Percentiles rank a stretch among this genome's conserved stretches.
phyloP scores from a whole-genome alignment of 345 rosid species.

The Euphorbia tirucalli region DNA sequence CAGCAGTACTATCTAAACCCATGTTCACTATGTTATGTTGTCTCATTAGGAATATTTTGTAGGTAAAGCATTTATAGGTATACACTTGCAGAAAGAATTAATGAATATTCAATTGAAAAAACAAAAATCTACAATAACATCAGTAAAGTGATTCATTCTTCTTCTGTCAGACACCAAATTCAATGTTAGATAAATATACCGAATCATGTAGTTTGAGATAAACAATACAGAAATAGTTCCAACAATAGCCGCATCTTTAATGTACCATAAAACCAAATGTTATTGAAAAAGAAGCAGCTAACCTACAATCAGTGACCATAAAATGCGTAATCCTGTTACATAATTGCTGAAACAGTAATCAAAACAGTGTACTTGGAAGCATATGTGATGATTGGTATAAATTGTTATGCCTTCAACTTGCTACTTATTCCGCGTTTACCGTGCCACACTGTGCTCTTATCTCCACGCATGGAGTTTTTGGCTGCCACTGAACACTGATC shows the following conservation, averaged over 20 bases:
- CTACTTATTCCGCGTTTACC: constrained; percentile 58
- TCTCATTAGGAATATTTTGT: too few relatives aligned
- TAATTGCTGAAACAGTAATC: not conserved
- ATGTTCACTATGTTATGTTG: too few relatives aligned
- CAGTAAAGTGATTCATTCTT: not conserved
- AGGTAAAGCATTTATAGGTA: too few relatives aligned
- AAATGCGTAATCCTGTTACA: not conserved
- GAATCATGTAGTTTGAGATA: not conserved
- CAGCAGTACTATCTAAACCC: too few relatives aligned
- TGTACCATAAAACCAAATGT: not conserved
- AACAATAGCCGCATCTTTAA: too few relatives aligned
- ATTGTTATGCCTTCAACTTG: constrained; percentile 62
- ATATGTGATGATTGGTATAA: not conserved
- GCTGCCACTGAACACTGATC: constrained; percentile 79
- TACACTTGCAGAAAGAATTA: too few relatives aligned
- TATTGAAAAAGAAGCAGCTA: not conserved
- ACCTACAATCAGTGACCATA: not conserved
- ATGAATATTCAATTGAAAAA: too few relatives aligned
- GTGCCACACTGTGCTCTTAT: constrained; percentile 54
- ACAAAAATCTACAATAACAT: too few relatives aligned
- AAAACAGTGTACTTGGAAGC: not conserved
- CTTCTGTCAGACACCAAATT: not conserved
- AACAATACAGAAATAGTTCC: not conserved
- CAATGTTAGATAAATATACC: not conserved
- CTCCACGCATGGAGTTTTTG: constrained; percentile 56